These are phyloP conservation scores for Ampelomyces quisqualis DNA, from an alignment of 2,329 filamentous ascomycete genomes.

Conservation along the genomic window DNA sequence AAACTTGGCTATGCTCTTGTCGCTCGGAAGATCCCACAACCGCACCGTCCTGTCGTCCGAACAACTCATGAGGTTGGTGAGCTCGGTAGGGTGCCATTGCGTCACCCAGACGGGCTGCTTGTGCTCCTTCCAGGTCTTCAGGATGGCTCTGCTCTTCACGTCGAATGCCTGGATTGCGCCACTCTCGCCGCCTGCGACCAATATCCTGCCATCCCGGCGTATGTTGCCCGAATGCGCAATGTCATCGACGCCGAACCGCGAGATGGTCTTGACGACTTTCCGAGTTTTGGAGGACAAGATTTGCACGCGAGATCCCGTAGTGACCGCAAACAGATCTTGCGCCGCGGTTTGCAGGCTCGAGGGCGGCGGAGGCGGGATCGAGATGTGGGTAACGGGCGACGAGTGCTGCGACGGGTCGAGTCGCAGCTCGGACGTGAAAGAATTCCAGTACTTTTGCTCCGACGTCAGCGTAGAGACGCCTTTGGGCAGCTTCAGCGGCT, in stretches of 20 bases:
- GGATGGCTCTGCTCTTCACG: conserved; percentile 80
- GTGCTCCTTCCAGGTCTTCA: conserved; percentile 94
- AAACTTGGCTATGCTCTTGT: conserved; percentile 74
- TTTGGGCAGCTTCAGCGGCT: conserved; percentile 77
- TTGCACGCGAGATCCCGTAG: conserved; percentile 89
- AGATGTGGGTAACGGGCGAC: conserved; percentile 88
- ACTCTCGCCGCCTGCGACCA: conserved; percentile 88
- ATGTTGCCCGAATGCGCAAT: conserved; percentile 88
- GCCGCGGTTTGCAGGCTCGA: conserved; percentile 42
- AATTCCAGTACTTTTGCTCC: conserved; percentile 95
- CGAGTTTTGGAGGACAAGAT: conserved; percentile 90
- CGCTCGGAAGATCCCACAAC: conserved; percentile 87
- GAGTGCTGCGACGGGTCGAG: conserved; percentile 83
- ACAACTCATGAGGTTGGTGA: conserved; percentile 83
- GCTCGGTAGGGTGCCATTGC: conserved; percentile 84
- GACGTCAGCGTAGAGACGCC: conserved; percentile 81
- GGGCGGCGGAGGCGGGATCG: conserved; percentile 57
- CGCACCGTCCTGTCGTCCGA: conserved; percentile 92
- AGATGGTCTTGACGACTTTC: conserved; percentile 90
- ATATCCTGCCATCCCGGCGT: conserved; percentile 79
- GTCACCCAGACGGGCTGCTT: conserved; percentile 93
- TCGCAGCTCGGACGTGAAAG: conserved; percentile 87
- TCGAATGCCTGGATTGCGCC: conserved; percentile 96
- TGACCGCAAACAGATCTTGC: conserved; percentile 81
- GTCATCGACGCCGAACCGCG: conserved; percentile 76